Evolutionary conservation across 306 rosid genomes (phyloP).

Genomic region (Lathyrus tuberosus): DNA sequence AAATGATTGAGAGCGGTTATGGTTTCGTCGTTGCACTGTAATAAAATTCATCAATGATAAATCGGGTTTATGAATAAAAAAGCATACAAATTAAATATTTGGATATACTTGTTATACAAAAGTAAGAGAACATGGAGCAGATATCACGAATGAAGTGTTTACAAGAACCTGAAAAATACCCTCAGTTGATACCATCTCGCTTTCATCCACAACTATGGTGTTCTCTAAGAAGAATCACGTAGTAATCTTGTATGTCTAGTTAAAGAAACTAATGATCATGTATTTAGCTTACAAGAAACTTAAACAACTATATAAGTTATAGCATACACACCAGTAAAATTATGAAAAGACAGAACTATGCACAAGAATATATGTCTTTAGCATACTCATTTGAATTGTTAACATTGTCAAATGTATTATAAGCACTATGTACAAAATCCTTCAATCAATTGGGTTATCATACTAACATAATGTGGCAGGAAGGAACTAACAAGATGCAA

Average conservation of each 20-base stretch:
- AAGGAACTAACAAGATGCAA: constrained; percentile 20
- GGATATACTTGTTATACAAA: constrained; percentile 4
- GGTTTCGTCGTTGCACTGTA: no score
- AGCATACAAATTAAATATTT: constrained; percentile 15
- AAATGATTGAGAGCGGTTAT: no score
- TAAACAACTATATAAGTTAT: background rate
- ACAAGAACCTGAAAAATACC: constrained; percentile 90
- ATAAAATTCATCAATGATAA: background rate
- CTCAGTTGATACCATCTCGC: constrained; percentile 75
- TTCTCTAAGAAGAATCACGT: constrained; percentile 90
- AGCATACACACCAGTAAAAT: constrained; percentile 11
- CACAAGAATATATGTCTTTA: no score
- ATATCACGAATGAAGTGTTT: constrained; percentile 28
- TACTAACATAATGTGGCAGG: constrained; percentile 12
- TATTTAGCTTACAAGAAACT: constrained; percentile 22
- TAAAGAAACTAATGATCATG: constrained; percentile 57
- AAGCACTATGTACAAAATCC: no score
- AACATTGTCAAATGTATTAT: no score
- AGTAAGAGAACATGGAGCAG: constrained; percentile 5
- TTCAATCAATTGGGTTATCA: no score
- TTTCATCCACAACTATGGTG: constrained; percentile 90
- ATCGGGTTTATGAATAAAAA: constrained; percentile 1
- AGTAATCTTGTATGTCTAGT: constrained; percentile 84
- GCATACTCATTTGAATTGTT: no score
- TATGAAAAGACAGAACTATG: constrained; percentile 1